Conservation (phyloP, 2,329 filamentous ascomycete species). For the Aspergillus carbonarius region DNA sequence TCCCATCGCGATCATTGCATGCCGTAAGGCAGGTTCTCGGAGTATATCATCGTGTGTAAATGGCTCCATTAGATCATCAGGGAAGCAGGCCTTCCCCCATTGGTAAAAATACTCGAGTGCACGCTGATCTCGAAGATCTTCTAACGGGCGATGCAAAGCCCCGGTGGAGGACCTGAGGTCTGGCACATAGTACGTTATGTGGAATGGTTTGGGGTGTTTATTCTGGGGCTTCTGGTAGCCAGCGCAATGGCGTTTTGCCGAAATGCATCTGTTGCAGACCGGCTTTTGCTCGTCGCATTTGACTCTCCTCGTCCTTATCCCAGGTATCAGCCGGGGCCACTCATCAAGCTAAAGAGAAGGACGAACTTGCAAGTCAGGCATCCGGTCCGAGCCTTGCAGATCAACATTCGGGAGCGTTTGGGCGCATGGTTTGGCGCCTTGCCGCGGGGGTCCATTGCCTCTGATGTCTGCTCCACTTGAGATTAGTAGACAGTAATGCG, state of each 20-base stretch:
- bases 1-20: neutral
- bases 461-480: no score
- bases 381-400: neutral
- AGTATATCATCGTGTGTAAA: neutral
- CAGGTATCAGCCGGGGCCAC: neutral
- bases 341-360: neutral
- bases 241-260: neutral
- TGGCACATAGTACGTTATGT: neutral
- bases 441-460: neutral
- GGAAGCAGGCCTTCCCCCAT: neutral
- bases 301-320: neutral
- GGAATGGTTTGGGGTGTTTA: neutral
- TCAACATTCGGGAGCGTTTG: neutral
- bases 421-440: neutral
- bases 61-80: neutral
- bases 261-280: neutral
- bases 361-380: neutral
- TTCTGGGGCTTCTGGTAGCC: neutral
- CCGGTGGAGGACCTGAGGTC: neutral
- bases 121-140: neutral
- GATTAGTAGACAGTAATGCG: neutral
- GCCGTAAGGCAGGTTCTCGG: neutral
- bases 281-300: neutral
- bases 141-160: neutral
- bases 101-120: neutral